Base-by-base conservation (phyloP, 805 yeast genomes). In the Metschnikowia anglica region DNA sequence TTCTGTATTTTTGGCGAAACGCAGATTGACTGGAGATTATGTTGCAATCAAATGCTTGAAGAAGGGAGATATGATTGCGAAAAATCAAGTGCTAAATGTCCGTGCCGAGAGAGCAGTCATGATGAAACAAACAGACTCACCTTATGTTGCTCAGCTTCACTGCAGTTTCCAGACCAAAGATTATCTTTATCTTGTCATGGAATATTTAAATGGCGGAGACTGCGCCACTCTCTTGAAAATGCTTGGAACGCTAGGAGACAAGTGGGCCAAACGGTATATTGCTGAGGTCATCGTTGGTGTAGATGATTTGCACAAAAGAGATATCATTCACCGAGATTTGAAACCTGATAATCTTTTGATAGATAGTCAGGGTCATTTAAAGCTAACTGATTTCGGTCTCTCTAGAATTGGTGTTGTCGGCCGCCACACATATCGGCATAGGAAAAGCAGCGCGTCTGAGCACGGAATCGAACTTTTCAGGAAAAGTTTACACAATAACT, bases 71-170 rank as follows among this genome's bases (percentile, higher is more conserved):
- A 93, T 93, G 98, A 83, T 93, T 47, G 91, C 96, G 2, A 93
- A 91, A 66, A 95, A 95, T 70, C 99, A 93, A 68, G 91, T 91
- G 4, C 81, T 90, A 16, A 93, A 93, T 60, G 96, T 95, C 24
- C 86, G 85, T 55, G 86, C 96, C 1, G 99, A 95, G 61, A 70
- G 99, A 34, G 97, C 97, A 0, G 91, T 91, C n/a, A 83, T 93
- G 89, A 93, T 93, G 95, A 83, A 95, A 2, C 98, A 93, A 59
- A 79, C 95, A 2, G 91, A 89, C 49, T 85, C 91, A 28, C 95
- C 96, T 0, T 88, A 85, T 59, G 97, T 93, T 46, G 98, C 96
- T 1, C 89, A 84, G 57, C 70, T 93, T 23, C 86, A 81, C 56
- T 86, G 85, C 39, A 84, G 95, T 25, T 93, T 93, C 62, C 99